Base-by-base conservation (phyloP, 2,329 filamentous ascomycete species). In the Alternaria postmessia region DNA sequence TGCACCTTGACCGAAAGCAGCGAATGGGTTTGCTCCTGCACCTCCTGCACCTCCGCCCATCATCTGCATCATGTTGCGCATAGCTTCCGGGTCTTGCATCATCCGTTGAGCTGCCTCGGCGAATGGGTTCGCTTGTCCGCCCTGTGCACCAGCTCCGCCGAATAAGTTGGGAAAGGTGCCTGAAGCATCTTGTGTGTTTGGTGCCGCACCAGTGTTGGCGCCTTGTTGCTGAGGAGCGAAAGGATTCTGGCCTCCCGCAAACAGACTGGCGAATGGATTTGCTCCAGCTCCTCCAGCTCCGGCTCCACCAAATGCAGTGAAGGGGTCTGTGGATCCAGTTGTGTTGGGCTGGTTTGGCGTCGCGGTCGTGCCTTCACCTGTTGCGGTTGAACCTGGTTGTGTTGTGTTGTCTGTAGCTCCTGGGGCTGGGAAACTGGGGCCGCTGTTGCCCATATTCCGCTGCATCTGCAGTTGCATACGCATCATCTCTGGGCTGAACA, bases 331-430 rank as follows among this genome's bases (percentile, higher is more conserved):
- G 75, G 76, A 39, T 71, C 75, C 53, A 54, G 69, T 59, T 51
- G 72, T 54, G 64, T 70, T 63, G 65, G 76, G 75, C 67, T 75
- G 78, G 61, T 77, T 77, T 61, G 78, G 72, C 44, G 73, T 70
- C 54, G 78, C 76, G 38, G 57, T 78, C 71, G 69, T 80, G 75
- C 63, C 72, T 48, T 72, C 70, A 67, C 57, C 66, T 20, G 61
- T 59, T 44, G 42, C 75, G 20, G 60, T 64, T 11, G 65, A 53
- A 32, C 61, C 57, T 16, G 57, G 47, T 20, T 60, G 52, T 32
- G 87, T 89, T 3, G 93, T 96, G 30, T 88, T 96, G 78, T 97
- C 93, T 36, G 94, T 98, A 20, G 91, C 89, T 8, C 95, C 95
- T 2, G 95, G 95, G 51, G 94, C 94, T 12, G 95, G 94, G 76